phyloP scores from a whole-genome alignment of 306 rosid genomes.

The Prunus kanzakura region DNA sequence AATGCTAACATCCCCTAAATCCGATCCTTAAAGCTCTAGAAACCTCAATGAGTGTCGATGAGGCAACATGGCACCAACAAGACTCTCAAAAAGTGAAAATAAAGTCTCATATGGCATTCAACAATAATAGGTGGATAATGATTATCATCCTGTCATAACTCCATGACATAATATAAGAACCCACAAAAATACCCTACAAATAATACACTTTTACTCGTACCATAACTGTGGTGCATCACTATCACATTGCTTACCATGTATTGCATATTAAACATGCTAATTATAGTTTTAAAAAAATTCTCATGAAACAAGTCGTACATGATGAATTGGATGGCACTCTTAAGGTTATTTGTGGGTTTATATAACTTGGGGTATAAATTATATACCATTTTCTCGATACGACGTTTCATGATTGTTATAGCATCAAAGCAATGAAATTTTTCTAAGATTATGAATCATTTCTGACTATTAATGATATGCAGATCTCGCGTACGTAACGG shows the following conservation, averaged over 20 bases:
- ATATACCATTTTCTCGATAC: too few relatives aligned
- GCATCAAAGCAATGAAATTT: too few relatives aligned
- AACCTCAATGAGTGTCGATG: constrained; percentile 5
- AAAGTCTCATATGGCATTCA: background rate
- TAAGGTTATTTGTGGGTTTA: too few relatives aligned
- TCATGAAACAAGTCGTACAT: background rate
- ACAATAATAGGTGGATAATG: background rate
- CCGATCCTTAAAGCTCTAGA: constrained; percentile 24
- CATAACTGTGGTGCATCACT: background rate
- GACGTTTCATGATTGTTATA: too few relatives aligned
- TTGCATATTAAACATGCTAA: too few relatives aligned
- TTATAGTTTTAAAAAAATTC: too few relatives aligned
- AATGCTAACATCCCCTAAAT: background rate
- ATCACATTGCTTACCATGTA: background rate
- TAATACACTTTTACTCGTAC: background rate
- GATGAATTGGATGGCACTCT: too few relatives aligned
- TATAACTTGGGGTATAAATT: background rate
- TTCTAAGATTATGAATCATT: too few relatives aligned
- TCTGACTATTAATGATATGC: too few relatives aligned
- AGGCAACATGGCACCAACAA: constrained; percentile 5
- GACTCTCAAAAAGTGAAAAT: constrained; percentile 1
- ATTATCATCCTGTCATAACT: background rate
- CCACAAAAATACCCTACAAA: background rate
- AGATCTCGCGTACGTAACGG: fast-evolving
- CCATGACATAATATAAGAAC: background rate